phyloP scores from a whole-genome alignment of 768 basidiomycete species.

The Roridomyces roridus region DNA sequence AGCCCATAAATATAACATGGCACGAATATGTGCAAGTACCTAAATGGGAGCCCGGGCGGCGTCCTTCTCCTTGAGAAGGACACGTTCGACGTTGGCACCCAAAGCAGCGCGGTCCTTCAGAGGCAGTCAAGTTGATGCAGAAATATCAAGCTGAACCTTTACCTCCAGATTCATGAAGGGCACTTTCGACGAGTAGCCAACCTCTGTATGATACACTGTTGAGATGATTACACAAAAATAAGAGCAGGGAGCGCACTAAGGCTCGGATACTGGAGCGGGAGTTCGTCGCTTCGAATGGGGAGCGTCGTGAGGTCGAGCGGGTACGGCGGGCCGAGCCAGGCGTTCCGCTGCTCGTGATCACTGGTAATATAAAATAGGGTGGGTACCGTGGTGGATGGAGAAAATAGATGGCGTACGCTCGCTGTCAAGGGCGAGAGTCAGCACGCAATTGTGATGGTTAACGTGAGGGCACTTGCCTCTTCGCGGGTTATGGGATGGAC shows the following conservation, averaged over 20 bases:
- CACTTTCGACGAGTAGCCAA: slow-evolving; percentile 69
- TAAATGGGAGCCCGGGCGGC: slow-evolving; percentile 66
- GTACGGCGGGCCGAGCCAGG: slow-evolving; percentile 78
- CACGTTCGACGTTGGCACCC: slow-evolving; percentile 65
- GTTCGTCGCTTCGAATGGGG: slow-evolving; percentile 52
- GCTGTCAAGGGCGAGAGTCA: slow-evolving; percentile 43
- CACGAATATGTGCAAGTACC: neutral
- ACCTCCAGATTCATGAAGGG: slow-evolving; percentile 57
- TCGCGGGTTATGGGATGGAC: slow-evolving; percentile 79
- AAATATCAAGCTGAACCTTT: too few species aligned
- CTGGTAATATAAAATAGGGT: slow-evolving; percentile 37
- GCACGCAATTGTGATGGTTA: neutral
- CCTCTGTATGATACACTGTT: slow-evolving; percentile 44
- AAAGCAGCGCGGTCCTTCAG: slow-evolving; percentile 60
- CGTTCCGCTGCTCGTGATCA: slow-evolving; percentile 72
- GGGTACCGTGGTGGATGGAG: neutral
- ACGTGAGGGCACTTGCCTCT: slow-evolving; percentile 50
- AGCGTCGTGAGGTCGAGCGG: slow-evolving; percentile 68
- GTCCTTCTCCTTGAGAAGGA: slow-evolving; percentile 66
- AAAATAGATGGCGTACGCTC: slow-evolving; percentile 52
- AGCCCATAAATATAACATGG: neutral
- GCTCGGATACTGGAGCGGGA: slow-evolving; percentile 75
- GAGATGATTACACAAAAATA: slow-evolving; percentile 6
- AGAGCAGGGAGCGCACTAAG: too few species aligned
- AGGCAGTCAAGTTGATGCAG: too few species aligned